These are phyloP conservation scores for Malus hybrid DNA, from an alignment of 331 rosid genomes.

Conservation along the genomic window DNA sequence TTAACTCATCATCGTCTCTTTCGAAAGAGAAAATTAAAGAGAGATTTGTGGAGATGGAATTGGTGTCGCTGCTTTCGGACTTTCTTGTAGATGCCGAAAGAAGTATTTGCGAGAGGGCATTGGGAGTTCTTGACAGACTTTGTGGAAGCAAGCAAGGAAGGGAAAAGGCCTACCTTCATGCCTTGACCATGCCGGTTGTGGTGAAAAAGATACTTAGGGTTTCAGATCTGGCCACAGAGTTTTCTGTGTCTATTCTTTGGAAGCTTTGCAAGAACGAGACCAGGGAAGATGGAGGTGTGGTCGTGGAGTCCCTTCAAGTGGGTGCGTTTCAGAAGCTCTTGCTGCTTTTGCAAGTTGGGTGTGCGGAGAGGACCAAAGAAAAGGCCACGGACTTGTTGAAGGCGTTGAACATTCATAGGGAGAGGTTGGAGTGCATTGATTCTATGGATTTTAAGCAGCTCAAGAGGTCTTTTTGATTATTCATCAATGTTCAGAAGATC, in stretches of 20 bases:
- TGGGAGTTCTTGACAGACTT: constrained; percentile 35
- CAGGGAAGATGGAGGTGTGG: background rate
- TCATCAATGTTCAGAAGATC: background rate
- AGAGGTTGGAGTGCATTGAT: constrained; percentile 39
- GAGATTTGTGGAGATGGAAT: constrained; percentile 17
- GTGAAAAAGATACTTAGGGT: constrained; percentile 41
- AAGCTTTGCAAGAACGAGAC: constrained; percentile 27
- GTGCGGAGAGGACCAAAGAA: constrained; percentile 32
- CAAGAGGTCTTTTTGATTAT: constrained; percentile 30
- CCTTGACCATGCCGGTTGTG: constrained; percentile 33
- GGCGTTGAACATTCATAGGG: constrained; percentile 26
- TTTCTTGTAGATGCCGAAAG: constrained; percentile 24
- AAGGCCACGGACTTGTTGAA: constrained; percentile 34
- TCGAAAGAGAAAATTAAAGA: constrained; percentile 9
- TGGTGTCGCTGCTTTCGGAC: constrained; percentile 28
- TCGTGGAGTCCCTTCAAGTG: constrained; percentile 30
- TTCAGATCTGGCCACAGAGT: constrained; percentile 33
- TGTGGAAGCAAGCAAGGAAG: constrained; percentile 23
- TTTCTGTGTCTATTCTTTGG: constrained; percentile 40
- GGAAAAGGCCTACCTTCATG: constrained; percentile 20
- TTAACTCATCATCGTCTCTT: background rate
- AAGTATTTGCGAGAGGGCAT: constrained; percentile 34
- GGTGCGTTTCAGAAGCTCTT: constrained; percentile 46
- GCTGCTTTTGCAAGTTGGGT: constrained; percentile 38
- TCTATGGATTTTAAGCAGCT: constrained; percentile 39